Evolutionary conservation across 768 basidiomycete species (phyloP).

Genomic region (Porpolomopsis calyptriformis): DNA sequence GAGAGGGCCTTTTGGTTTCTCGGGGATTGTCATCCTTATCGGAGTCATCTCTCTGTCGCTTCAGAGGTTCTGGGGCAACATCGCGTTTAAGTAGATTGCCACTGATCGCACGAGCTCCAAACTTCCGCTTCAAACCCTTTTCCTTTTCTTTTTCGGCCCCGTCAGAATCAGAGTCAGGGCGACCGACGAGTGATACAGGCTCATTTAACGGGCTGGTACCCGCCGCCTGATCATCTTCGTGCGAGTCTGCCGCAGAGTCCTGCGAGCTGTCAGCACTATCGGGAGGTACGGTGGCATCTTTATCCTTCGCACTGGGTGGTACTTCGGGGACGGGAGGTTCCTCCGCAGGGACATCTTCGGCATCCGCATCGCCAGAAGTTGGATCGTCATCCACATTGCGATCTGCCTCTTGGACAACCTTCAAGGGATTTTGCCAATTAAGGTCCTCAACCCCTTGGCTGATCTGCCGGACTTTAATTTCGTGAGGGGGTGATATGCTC

Average conservation of each 20-base stretch:
- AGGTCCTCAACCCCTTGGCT: slow-evolving; percentile 73
- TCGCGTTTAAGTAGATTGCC: slow-evolving; percentile 21
- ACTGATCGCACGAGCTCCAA: slow-evolving; percentile 57
- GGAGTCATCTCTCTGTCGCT: slow-evolving; percentile 52
- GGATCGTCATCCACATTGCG: slow-evolving; percentile 15
- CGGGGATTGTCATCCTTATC: slow-evolving; percentile 55
- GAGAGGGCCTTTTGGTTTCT: slow-evolving; percentile 49
- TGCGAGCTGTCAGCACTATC: neutral
- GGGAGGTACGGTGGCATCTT: neutral
- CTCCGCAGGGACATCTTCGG: slow-evolving; percentile 4
- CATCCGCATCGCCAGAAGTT: slow-evolving; percentile 5
- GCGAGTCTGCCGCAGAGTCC: slow-evolving; percentile 3
- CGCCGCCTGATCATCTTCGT: neutral
- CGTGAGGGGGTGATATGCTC: slow-evolving; percentile 60
- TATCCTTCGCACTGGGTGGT: neutral
- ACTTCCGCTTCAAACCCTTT: slow-evolving; percentile 62
- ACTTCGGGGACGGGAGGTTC: slow-evolving; percentile 3
- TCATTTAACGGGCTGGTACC: neutral
- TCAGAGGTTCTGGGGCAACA: slow-evolving; percentile 31
- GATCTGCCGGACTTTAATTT: slow-evolving; percentile 72
- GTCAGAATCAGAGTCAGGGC: slow-evolving; percentile 35
- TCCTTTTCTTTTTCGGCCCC: slow-evolving; percentile 41
- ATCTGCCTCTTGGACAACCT: slow-evolving; percentile 22
- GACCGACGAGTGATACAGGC: slow-evolving; percentile 1
- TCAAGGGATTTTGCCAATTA: slow-evolving; percentile 47